phyloP scores from a whole-genome alignment of 192 early-diverging fungal species.

The Spinellus fusiger region DNA sequence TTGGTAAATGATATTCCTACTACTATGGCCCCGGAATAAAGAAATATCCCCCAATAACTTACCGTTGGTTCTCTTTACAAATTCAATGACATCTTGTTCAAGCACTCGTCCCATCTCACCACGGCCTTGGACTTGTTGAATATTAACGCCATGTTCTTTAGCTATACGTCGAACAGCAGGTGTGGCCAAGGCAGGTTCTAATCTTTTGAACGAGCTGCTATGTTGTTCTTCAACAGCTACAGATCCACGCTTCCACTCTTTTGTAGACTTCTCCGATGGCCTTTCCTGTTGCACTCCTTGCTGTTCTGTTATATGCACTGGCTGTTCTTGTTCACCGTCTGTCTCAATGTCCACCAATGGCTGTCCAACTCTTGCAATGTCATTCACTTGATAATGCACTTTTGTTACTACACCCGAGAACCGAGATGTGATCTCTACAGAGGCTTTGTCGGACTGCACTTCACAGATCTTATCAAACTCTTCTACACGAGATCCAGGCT shows the following conservation, averaged over 20 bases:
- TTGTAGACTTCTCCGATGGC: no score
- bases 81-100: constrained; percentile 82
- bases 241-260: neutral
- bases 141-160: constrained; percentile 71
- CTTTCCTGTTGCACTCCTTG: no score
- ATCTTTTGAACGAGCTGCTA: neutral
- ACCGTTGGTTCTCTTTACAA: constrained; percentile 23
- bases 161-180: constrained; percentile 89
- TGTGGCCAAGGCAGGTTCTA: constrained; percentile 54
- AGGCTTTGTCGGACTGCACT: constrained; percentile 97
- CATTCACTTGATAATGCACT: constrained; percentile 77
- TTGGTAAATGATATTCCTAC: no score
- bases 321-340: constrained; percentile 14
- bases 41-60: neutral
- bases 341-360: constrained; percentile 55
- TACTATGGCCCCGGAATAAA: neutral
- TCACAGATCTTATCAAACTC: constrained; percentile 97
- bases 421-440: constrained; percentile 96
- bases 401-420: constrained; percentile 81
- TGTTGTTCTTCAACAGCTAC: neutral
- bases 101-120: constrained; percentile 82
- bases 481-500: constrained; percentile 80
- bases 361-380: constrained; percentile 87
- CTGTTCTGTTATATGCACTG: neutral
- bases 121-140: constrained; percentile 64